Percentiles rank a stretch among this genome's conserved stretches.
phyloP scores from a whole-genome alignment of 2,329 filamentous ascomycete species.

The Penicillium rolfsii region DNA sequence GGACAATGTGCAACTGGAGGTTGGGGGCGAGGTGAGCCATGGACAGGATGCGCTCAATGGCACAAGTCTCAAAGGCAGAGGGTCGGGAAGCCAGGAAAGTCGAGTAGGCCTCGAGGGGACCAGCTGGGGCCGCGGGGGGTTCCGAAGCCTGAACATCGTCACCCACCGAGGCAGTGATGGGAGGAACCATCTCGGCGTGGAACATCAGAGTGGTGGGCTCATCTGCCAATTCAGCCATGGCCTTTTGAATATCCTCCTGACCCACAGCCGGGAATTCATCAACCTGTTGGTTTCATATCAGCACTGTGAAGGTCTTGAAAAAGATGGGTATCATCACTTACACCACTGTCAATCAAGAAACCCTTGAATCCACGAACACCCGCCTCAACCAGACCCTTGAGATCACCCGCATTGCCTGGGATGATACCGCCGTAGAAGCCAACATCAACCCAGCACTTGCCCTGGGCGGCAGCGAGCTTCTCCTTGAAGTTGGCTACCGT shows the following conservation, averaged over 20 bases:
- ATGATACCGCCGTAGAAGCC: conserved; percentile 96
- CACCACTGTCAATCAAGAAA: conserved; percentile 94
- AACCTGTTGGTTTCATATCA: conserved; percentile 59
- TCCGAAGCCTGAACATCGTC: conserved; percentile 72
- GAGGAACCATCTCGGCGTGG: conserved; percentile 97
- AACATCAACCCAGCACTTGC: conserved; percentile 98
- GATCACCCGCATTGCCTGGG: conserved; percentile 79
- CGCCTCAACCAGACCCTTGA: conserved; percentile 77
- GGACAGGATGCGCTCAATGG: conserved; percentile 82
- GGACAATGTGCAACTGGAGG: conserved; percentile 89
- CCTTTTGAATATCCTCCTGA: conserved; percentile 73
- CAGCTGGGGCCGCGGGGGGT: conserved; percentile 70
- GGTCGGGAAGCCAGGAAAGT: conserved; percentile 93
- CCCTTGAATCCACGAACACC: conserved; percentile 97
- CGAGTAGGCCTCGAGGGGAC: conserved; percentile 75
- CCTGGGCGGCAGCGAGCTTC: conserved; percentile 80
- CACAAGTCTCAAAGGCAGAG: conserved; percentile 86
- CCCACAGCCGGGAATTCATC: conserved; percentile 96
- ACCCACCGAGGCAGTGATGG: conserved; percentile 75
- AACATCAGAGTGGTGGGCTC: conserved; percentile 95
- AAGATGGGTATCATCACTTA: conserved; percentile 53
- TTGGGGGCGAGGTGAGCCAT: conserved; percentile 78
- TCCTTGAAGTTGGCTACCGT: conserved; percentile 79
- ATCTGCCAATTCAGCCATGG: conserved; percentile 78
- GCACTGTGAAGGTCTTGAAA: conserved; percentile 5